A percentile compares a stretch with the other conserved stretches of the same genome.
Evolutionary conservation across 2,329 filamentous ascomycete species (phyloP).

Genomic region (Aspergillus sojae): DNA sequence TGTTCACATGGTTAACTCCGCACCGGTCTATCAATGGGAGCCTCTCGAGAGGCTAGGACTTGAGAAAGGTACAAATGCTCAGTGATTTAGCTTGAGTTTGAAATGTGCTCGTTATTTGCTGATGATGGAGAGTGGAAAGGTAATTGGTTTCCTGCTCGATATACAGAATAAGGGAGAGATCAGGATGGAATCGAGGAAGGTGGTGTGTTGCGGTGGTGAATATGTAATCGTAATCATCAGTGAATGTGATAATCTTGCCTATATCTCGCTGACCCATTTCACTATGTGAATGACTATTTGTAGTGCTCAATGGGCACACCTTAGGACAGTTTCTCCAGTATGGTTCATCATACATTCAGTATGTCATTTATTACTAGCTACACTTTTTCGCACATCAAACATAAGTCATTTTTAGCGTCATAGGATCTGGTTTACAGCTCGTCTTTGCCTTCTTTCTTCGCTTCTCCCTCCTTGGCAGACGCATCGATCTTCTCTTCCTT

Average conservation of each 20-base stretch:
- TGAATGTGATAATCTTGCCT: neutral
- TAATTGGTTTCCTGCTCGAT: too few relatives aligned
- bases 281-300: neutral
- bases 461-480: constrained; percentile 14
- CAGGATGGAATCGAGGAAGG: neutral
- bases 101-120: too few relatives aligned
- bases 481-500: constrained; percentile 19
- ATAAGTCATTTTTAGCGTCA: constrained; percentile 19
- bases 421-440: constrained; percentile 30
- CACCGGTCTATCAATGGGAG: too few relatives aligned
- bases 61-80: too few relatives aligned
- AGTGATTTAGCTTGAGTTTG: too few relatives aligned
- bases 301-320: neutral
- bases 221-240: neutral
- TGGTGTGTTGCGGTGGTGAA: neutral
- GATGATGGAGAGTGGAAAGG: too few relatives aligned
- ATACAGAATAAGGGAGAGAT: too few relatives aligned
- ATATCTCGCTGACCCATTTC: neutral
- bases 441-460: constrained; percentile 27
- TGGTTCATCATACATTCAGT: neutral
- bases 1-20: neutral
- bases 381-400: neutral
- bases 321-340: neutral
- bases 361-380: neutral
- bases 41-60: too few relatives aligned